Percentiles rank a stretch among this genome's conserved stretches.
Conservation (phyloP, 768 basidiomycete species). For the Lentinula guzmanii region DNA sequence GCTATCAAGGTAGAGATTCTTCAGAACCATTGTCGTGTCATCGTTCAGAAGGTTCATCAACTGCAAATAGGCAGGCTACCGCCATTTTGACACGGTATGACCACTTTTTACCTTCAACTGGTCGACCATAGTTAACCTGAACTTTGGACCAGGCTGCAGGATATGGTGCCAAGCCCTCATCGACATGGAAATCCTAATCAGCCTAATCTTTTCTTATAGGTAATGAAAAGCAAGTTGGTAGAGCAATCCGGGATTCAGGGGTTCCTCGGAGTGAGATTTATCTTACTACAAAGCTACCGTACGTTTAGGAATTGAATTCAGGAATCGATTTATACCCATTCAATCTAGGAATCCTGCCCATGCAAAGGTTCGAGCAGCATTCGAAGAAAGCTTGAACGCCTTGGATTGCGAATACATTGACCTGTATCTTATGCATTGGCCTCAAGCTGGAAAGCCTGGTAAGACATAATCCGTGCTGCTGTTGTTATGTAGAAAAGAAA, state of each 20-base stretch:
- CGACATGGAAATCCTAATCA: neutral
- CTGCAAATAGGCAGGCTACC: constrained; percentile 4
- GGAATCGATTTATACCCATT: neutral
- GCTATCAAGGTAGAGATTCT: constrained; percentile 24
- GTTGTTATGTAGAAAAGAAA: neutral
- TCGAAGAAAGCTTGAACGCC: neutral
- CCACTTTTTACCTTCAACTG: too few relatives aligned
- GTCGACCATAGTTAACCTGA: neutral
- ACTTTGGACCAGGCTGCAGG: neutral
- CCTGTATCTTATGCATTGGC: constrained; percentile 28
- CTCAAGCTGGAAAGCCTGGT: constrained; percentile 12
- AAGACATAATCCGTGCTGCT: neutral
- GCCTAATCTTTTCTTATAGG: neutral
- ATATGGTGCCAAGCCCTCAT: neutral
- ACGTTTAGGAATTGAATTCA: neutral
- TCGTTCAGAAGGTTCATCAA: too few relatives aligned
- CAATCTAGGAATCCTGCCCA: neutral
- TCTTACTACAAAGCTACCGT: constrained; percentile 46
- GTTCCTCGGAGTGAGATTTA: constrained; percentile 41
- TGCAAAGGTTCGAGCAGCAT: neutral
- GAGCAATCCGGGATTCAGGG: constrained; percentile 37
- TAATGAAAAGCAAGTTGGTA: constrained; percentile 42
- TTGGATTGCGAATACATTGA: constrained; percentile 27
- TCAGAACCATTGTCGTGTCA: too few relatives aligned
- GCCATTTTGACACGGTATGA: constrained; percentile 8